Evolutionary conservation across 1,284 basidiomycete species (phyloP).

Genomic region (Phellopilus nigrolimitatus): DNA sequence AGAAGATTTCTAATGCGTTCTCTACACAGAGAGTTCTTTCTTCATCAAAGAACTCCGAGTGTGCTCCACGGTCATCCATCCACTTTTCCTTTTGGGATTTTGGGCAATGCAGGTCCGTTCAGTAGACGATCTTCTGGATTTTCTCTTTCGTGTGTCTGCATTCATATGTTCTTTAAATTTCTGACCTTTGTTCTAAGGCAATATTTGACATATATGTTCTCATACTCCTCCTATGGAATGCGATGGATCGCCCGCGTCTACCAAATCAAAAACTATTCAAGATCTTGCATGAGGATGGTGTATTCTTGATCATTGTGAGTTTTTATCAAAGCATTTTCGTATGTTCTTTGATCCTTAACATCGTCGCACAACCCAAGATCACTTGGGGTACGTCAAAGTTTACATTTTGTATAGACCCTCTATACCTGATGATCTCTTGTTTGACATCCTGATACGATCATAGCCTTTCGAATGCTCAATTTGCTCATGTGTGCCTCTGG

Average conservation of each 20-base stretch:
- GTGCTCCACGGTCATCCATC: no score
- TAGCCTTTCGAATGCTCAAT: not conserved
- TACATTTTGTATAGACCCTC: not conserved
- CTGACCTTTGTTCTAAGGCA: not conserved
- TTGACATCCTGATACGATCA: not conserved
- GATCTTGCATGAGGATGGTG: not conserved
- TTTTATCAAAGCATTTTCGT: not conserved
- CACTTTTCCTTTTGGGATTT: no score
- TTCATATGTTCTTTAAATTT: not conserved
- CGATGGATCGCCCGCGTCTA: constrained; percentile 1
- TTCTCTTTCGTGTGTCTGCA: no score
- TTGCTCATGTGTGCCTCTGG: not conserved
- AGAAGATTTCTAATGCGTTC: no score
- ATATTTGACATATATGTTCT: constrained; percentile 1
- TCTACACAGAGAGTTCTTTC: no score
- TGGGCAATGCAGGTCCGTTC: no score
- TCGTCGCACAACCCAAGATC: not conserved
- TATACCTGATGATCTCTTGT: not conserved
- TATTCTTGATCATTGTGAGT: not conserved
- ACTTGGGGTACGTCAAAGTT: not conserved
- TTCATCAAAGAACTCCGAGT: no score
- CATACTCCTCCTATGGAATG: constrained; percentile 2
- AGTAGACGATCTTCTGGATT: no score
- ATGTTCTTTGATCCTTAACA: not conserved
- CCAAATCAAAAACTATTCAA: not conserved